A percentile compares a stretch with the other conserved stretches of the same genome.
phyloP scores from a whole-genome alignment of 108 stramenopile species.

The Mayamaea pseudoterrestris region DNA sequence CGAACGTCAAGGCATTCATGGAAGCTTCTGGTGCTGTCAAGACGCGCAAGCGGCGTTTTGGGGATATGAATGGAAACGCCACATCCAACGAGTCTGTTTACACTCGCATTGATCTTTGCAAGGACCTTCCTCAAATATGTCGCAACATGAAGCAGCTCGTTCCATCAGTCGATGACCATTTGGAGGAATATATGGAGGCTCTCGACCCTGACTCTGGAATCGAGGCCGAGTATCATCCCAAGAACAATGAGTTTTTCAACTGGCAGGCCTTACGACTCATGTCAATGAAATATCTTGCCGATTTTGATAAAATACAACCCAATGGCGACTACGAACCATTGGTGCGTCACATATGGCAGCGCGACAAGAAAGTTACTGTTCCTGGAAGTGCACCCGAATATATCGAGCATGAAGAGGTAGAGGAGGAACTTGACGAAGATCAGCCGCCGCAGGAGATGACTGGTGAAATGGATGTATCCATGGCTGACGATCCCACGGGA shows the following conservation, averaged over 20 bases:
- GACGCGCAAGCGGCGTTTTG: not conserved
- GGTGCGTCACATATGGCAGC: constrained; percentile 48
- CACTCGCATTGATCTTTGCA: not conserved
- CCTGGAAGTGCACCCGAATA: constrained; percentile 37
- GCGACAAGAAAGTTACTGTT: constrained; percentile 35
- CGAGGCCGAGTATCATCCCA: constrained; percentile 75
- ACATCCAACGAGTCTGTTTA: not conserved
- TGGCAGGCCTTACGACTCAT: constrained; percentile 70
- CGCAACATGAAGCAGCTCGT: constrained; percentile 1
- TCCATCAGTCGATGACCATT: constrained; percentile 30
- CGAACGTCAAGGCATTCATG: too few relatives aligned
- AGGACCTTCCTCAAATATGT: constrained; percentile 1
- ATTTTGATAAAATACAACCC: constrained; percentile 16
- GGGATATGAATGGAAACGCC: too few relatives aligned
- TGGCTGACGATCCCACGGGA: too few relatives aligned
- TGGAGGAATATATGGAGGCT: constrained; percentile 68
- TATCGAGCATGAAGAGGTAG: too few relatives aligned
- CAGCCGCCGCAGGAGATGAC: too few relatives aligned
- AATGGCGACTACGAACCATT: constrained; percentile 60
- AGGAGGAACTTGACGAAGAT: too few relatives aligned
- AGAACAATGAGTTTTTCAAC: constrained; percentile 50
- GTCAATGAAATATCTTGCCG: constrained; percentile 30
- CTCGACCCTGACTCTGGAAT: constrained; percentile 74
- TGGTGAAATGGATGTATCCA: too few relatives aligned
- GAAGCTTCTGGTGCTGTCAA: not conserved